Percentiles rank a stretch among this genome's conserved stretches.
Conservation (phyloP, 805 yeast species). For the Sugiyamaella marilandica region DNA sequence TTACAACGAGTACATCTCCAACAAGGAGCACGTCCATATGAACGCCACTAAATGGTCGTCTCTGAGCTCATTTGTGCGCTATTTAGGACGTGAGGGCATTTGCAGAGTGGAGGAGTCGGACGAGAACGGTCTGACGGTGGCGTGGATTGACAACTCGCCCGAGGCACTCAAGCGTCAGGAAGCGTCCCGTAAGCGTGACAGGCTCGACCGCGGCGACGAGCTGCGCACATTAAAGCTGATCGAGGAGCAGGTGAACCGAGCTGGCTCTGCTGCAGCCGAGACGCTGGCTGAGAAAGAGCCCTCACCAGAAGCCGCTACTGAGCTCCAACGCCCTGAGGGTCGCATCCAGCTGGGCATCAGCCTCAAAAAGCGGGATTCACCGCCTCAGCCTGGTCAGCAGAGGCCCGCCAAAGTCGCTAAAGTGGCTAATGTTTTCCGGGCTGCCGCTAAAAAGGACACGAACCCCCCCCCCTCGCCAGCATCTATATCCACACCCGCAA, state of each 20-base stretch:
- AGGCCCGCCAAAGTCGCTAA: neutral
- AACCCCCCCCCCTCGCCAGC: neutral
- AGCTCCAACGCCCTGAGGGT: neutral
- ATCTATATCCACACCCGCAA: neutral
- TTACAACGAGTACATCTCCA: constrained; percentile 83
- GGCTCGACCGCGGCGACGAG: constrained; percentile 42
- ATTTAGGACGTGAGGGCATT: constrained; percentile 52
- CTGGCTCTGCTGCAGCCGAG: neutral
- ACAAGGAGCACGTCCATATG: constrained; percentile 83
- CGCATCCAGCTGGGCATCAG: neutral
- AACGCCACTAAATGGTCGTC: constrained; percentile 80
- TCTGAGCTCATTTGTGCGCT: constrained; percentile 60
- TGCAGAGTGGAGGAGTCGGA: constrained; percentile 45
- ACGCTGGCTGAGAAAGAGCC: neutral
- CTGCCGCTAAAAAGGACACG: no score
- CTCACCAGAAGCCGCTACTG: neutral
- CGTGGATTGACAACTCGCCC: constrained; percentile 54
- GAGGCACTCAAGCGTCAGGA: constrained; percentile 42
- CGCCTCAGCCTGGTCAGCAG: neutral
- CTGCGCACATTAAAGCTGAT: constrained; percentile 41
- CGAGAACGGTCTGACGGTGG: constrained; percentile 40
- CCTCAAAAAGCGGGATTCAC: neutral
- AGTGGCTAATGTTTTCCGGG: no score
- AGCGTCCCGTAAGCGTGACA: constrained; percentile 35
- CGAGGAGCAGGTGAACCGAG: constrained; percentile 48